Percentiles rank a stretch among this genome's conserved stretches.
phyloP scores from a whole-genome alignment of 106 monocot genomes.

The Chionographis japonica region DNA sequence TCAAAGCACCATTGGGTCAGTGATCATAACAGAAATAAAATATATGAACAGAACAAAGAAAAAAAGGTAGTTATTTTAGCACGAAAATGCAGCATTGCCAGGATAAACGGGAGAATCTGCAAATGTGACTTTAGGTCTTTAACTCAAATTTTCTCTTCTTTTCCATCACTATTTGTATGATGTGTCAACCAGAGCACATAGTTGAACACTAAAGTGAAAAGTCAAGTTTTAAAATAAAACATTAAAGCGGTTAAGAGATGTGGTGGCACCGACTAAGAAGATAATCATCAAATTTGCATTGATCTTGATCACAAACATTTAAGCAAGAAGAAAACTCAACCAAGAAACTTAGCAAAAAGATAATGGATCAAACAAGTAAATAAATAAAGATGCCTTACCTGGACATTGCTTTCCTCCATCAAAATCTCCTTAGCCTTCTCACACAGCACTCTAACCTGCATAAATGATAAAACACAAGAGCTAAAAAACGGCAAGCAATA shows the following conservation, averaged over 20 bases:
- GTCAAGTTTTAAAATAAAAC: not conserved
- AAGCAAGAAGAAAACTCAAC: too few species aligned
- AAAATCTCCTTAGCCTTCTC: slow-evolving; percentile 97
- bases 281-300: too few species aligned
- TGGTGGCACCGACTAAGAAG: too few species aligned
- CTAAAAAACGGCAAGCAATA: not conserved
- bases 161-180: slow-evolving; percentile 7
- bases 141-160: not conserved
- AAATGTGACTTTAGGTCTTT: slow-evolving; percentile 3
- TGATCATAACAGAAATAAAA: not conserved
- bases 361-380: not conserved
- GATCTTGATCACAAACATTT: too few species aligned
- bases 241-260: not conserved
- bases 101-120: too few species aligned
- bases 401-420: slow-evolving; percentile 99
- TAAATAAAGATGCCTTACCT: slow-evolving; percentile 32
- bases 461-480: not conserved
- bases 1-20: too few species aligned
- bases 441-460: slow-evolving; percentile 76
- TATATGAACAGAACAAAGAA: too few species aligned
- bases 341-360: not conserved
- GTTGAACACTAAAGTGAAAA: slow-evolving; percentile 6
- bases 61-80: too few species aligned
- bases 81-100: too few species aligned
- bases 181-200: slow-evolving; percentile 8